Percentiles rank a stretch among this genome's conserved stretches.
phyloP scores from a whole-genome alignment of 2,329 filamentous ascomycete species.

The Decorospora gaudefroyi region DNA sequence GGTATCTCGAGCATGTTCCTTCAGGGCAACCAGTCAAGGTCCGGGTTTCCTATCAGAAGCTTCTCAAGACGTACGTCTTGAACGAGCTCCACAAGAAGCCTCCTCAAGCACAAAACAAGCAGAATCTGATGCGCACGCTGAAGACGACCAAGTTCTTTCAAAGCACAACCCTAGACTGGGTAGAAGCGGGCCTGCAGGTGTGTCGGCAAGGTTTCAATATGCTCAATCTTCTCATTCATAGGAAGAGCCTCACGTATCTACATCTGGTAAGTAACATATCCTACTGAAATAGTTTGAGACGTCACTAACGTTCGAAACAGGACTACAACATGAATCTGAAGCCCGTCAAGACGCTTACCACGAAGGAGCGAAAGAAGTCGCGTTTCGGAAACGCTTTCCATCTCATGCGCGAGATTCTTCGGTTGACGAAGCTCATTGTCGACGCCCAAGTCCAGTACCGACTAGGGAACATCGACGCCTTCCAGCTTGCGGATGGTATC shows the following conservation, averaged over 20 bases:
- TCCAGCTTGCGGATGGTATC: slow-evolving; percentile 97
- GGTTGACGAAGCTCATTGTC: slow-evolving; percentile 95
- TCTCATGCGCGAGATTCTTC: slow-evolving; percentile 95
- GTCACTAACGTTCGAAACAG: too few species aligned
- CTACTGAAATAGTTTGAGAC: too few species aligned
- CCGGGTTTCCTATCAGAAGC: slow-evolving; percentile 95
- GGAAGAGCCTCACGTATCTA: slow-evolving; percentile 97
- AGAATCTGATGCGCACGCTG: slow-evolving; percentile 83
- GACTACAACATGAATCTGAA: slow-evolving; percentile 99
- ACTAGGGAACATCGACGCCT: slow-evolving; percentile 96
- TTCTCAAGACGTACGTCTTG: slow-evolving; percentile 92
- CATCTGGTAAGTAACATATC: too few species aligned
- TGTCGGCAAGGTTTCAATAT: slow-evolving; percentile 99
- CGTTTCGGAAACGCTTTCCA: slow-evolving; percentile 99
- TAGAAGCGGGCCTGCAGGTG: slow-evolving; percentile 96
- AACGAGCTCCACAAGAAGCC: slow-evolving; percentile 97
- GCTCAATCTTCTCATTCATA: slow-evolving; percentile 95
- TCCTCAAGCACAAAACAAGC: slow-evolving; percentile 93
- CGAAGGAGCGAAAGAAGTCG: slow-evolving; percentile 99
- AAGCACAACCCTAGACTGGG: slow-evolving; percentile 98
- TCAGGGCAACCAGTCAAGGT: slow-evolving; percentile 93
- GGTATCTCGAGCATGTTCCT: slow-evolving; percentile 96
- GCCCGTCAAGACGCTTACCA: slow-evolving; percentile 97
- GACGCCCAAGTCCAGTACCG: slow-evolving; percentile 98
- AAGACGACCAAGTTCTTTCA: slow-evolving; percentile 99